A percentile compares a stretch with the other conserved stretches of the same genome.
These are phyloP conservation scores for Phytophthora meadii DNA, from an alignment of 352 stramenopile genomes.

Conservation along the genomic window DNA sequence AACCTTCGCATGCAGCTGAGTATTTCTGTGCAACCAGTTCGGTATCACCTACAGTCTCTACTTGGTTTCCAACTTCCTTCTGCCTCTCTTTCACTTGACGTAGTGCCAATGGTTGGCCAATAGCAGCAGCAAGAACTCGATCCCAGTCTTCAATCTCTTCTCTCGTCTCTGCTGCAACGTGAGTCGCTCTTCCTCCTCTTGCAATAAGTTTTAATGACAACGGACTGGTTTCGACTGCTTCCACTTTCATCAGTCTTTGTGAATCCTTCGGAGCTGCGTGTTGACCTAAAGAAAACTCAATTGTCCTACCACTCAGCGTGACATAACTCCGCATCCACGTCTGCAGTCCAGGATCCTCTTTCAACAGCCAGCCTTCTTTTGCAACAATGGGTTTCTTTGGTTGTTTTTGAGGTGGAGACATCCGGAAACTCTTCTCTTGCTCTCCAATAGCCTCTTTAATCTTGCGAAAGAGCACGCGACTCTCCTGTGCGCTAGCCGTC, in stretches of 20 bases:
- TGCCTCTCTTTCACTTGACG: slow-evolving; percentile 12
- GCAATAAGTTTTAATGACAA: slow-evolving; percentile 24
- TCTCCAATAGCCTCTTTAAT: slow-evolving; percentile 55
- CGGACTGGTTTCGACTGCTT: slow-evolving; percentile 31
- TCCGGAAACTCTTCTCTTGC: slow-evolving; percentile 33
- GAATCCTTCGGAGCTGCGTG: slow-evolving; percentile 34
- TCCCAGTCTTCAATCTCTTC: slow-evolving; percentile 43
- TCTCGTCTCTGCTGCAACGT: slow-evolving; percentile 37
- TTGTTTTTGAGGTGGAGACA: slow-evolving; percentile 3
- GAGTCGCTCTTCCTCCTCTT: slow-evolving; percentile 13
- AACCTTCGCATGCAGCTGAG: slow-evolving; percentile 53
- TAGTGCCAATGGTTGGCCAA: slow-evolving; percentile 25
- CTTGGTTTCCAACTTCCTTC: slow-evolving; percentile 15
- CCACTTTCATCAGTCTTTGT: slow-evolving; percentile 35
- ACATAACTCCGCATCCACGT: slow-evolving; percentile 71
- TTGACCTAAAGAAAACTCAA: slow-evolving; percentile 61
- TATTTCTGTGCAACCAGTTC: slow-evolving; percentile 30
- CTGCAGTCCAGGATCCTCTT: slow-evolving; percentile 26
- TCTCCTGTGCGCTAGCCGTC: slow-evolving; percentile 57
- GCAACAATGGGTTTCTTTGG: slow-evolving; percentile 7
- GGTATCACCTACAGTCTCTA: slow-evolving; percentile 19
- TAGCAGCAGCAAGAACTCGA: slow-evolving; percentile 28
- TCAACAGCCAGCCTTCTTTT: slow-evolving; percentile 60
- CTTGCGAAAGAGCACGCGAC: slow-evolving; percentile 51
- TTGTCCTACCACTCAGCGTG: slow-evolving; percentile 48